Base-by-base conservation (phyloP, 2,329 filamentous ascomycete genomes). In the Fusarium nanum region DNA sequence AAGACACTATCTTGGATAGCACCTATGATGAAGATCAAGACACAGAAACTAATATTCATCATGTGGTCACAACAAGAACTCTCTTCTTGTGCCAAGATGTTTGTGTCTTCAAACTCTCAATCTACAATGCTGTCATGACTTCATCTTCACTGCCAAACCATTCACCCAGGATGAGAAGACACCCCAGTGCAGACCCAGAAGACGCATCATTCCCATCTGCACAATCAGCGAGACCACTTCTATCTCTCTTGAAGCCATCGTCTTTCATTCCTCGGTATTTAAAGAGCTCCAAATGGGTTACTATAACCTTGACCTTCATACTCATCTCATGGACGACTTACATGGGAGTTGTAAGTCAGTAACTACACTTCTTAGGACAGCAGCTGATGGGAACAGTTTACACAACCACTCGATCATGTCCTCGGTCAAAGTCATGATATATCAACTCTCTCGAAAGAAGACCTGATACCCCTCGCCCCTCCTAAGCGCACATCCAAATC, bases 151-250 rank as follows among this genome's bases (percentile, higher is more conserved):
- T 71, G 25, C 54, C 61, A 25, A 53, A 44, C n/a, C 55, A 41
- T 40, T 63, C 59, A 16, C 40, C 70, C 25, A 64, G 23, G n/a
- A 65, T 68, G 72, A 74, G 67, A 46, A 63, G 52, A 44, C 18
- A 47, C 1, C 56, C 60, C 3, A 52, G 11, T 7, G 47, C 45
- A 18, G 49, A 71, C 22, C 58, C 46, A 9, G 49, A 73, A 59
- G 64, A 64, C 64, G 67, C 67, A 16, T 67, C 41, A 4, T 71
- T 57, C 45, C 64, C 56, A 47, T 32, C 32, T 27, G 34, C 61
- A 3, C 54, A 50, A 16, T 56, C 59, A 47, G 41, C 70, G 6
- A 25, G 30, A 30, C 56, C 58, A 5, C 46, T 28, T 20, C 18
- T 70, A 3, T 34, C 27, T 5, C 55, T 69, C 13, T 5, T 49